Percentiles rank a stretch among this genome's conserved stretches.
Evolutionary conservation across 371 early-diverging fungal species (phyloP).

Genomic region (Mucor irregularis): DNA sequence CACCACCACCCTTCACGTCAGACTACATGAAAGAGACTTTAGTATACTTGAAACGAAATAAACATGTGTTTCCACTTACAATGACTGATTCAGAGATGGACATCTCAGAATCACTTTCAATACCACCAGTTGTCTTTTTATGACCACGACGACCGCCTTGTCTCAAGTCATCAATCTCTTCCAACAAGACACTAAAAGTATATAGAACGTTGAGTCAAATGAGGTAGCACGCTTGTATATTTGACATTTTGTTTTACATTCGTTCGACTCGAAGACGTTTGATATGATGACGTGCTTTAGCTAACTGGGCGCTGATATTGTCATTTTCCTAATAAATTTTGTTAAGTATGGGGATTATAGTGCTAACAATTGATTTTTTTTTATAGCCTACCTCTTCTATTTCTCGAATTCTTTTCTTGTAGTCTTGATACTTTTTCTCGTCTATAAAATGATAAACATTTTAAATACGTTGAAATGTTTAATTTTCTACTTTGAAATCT

Average conservation of each 20-base stretch:
- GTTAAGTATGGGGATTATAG: not conserved
- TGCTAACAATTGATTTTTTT: not conserved
- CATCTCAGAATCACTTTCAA: conserved; percentile 26
- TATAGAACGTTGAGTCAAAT: not conserved
- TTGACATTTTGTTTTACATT: conserved; percentile 30
- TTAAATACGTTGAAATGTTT: conserved; percentile 3
- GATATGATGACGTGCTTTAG: conserved; percentile 35
- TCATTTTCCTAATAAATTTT: conserved; percentile 18
- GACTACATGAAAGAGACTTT: not conserved
- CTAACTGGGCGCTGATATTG: conserved; percentile 8
- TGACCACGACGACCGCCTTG: not conserved
- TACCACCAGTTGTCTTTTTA: not conserved
- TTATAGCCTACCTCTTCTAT: conserved; percentile 55
- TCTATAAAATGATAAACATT: not conserved
- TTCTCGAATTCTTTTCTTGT: conserved; percentile 61
- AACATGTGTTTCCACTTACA: conserved; percentile 1
- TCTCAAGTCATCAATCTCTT: conserved; percentile 21
- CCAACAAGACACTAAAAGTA: conserved; percentile 17
- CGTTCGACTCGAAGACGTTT: conserved; percentile 50
- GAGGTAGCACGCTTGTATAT: not conserved
- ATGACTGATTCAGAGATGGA: conserved; percentile 24
- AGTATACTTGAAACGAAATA: not conserved
- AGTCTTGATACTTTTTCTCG: conserved; percentile 55
- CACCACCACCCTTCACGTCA: not conserved
- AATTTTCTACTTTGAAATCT: conserved; percentile 7